These are phyloP conservation scores for Helenozyma baotianmanensis DNA, from an alignment of 805 yeast species.

Conservation along the genomic window DNA sequence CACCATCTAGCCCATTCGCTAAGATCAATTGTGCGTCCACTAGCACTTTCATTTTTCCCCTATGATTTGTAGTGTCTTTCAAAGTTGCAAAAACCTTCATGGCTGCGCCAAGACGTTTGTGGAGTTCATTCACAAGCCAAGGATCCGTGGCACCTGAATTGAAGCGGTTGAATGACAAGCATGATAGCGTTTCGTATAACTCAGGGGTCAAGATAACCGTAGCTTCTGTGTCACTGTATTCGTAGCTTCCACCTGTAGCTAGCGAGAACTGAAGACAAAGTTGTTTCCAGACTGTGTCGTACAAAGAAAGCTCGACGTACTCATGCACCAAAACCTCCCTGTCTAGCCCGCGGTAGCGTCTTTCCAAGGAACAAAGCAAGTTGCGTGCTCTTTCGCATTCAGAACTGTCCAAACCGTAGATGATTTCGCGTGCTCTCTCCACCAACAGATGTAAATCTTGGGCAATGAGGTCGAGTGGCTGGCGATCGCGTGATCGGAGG, in stretches of 20 bases:
- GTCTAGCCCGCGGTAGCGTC: conserved; percentile 38
- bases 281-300: conserved; percentile 61
- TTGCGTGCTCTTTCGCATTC: conserved; percentile 30
- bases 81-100: conserved; percentile 46
- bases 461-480: conserved; percentile 22
- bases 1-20: conserved; percentile 32
- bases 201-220: conserved; percentile 22
- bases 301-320: conserved; percentile 67
- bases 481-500: conserved; percentile 27
- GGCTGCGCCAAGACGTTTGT: conserved; percentile 46
- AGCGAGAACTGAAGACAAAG: conserved; percentile 29
- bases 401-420: conserved; percentile 35
- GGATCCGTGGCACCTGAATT: conserved; percentile 41
- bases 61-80: conserved; percentile 40
- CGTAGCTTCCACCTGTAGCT: conserved; percentile 18
- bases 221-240: conserved; percentile 23
- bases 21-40: conserved; percentile 49
- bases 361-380: conserved; percentile 25
- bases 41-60: conserved; percentile 45
- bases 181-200: conserved; percentile 31
- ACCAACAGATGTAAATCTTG: conserved; percentile 30
- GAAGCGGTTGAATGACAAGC: conserved; percentile 47
- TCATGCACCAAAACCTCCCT: conserved; percentile 54
- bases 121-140: conserved; percentile 33
- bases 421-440: conserved; percentile 30